Evolutionary conservation across 495 filamentous ascomycete species (phyloP).

Genomic region (Hyaloscypha variabilis): DNA sequence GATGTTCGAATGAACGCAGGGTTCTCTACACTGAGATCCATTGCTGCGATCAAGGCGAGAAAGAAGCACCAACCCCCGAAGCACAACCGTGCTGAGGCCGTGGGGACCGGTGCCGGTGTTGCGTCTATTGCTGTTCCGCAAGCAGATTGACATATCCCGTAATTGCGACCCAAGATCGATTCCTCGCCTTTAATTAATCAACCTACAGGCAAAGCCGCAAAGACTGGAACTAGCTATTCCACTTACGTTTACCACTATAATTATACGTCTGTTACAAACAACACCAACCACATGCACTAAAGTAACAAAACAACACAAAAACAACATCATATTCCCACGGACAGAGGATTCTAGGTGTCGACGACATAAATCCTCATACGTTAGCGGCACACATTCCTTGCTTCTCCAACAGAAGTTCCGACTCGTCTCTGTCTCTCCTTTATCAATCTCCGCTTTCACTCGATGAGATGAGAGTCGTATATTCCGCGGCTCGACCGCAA

Average conservation of each 20-base stretch:
- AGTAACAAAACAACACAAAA: background rate
- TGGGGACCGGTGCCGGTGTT: background rate
- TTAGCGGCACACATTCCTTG: background rate
- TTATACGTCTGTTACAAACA: background rate
- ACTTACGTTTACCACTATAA: background rate
- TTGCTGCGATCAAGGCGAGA: constrained; percentile 18
- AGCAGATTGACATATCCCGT: background rate
- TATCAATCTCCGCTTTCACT: background rate
- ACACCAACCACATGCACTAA: background rate
- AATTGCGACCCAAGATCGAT: background rate
- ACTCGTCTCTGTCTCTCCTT: background rate
- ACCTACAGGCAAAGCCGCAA: background rate
- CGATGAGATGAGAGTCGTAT: too few species aligned
- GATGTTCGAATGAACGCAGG: background rate
- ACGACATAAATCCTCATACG: background rate
- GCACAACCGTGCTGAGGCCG: background rate
- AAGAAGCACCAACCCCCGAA: background rate
- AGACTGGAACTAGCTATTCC: background rate
- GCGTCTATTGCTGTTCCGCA: background rate
- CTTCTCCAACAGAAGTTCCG: background rate
- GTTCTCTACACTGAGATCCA: background rate
- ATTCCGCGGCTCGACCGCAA: background rate
- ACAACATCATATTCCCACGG: background rate
- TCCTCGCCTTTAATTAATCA: background rate
- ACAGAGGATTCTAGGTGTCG: background rate